These are phyloP conservation scores for Apocynum venetum DNA, from an alignment of 257 asterid species.

Conservation along the genomic window DNA sequence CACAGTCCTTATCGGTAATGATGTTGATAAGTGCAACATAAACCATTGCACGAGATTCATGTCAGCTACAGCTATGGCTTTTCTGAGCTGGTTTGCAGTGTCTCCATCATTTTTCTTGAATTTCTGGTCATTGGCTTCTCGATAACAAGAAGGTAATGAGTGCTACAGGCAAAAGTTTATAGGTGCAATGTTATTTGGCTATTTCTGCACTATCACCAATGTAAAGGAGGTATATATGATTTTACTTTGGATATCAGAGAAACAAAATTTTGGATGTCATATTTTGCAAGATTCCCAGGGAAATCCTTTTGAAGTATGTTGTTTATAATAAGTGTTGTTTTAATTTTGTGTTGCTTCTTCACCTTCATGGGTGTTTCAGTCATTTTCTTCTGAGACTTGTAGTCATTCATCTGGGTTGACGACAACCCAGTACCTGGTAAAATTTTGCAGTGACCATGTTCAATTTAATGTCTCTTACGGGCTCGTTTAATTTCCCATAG, in stretches of 20 bases:
- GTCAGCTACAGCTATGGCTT: conserved; percentile 92
- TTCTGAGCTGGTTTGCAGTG: conserved; percentile 78
- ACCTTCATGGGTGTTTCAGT: too few species aligned
- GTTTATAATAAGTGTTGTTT: background rate
- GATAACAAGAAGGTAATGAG: conserved; percentile 15
- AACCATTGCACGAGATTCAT: conserved; percentile 84
- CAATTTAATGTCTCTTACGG: too few species aligned
- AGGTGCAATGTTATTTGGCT: background rate
- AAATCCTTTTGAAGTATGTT: background rate
- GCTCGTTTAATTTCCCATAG: too few species aligned
- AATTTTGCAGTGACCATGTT: too few species aligned
- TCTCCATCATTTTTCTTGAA: conserved; percentile 72
- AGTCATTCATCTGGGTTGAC: too few species aligned
- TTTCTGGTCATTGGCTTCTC: conserved; percentile 79
- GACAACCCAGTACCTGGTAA: too few species aligned
- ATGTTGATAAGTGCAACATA: conserved; percentile 55
- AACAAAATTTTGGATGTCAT: background rate
- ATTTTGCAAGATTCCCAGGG: background rate
- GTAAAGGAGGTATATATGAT: conserved; percentile 2
- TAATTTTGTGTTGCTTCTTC: too few species aligned
- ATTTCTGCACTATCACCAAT: background rate
- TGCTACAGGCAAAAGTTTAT: background rate
- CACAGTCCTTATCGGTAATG: conserved; percentile 84
- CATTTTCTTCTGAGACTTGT: too few species aligned
- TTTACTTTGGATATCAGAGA: background rate